phyloP scores from a whole-genome alignment of 2,329 filamentous ascomycete genomes.

The Fusarium pseudocircinatum region DNA sequence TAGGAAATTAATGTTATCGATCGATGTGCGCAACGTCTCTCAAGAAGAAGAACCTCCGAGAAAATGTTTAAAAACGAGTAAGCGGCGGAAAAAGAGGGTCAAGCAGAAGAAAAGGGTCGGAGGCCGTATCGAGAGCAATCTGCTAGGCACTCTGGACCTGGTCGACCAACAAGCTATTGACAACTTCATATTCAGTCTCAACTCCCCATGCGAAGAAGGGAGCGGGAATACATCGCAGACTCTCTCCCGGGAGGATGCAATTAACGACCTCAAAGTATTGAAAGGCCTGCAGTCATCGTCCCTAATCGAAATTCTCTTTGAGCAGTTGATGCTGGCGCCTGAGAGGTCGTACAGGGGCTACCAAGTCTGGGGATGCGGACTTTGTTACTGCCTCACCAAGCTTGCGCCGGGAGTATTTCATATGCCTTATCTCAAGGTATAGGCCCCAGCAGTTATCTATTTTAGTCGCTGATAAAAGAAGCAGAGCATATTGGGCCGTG shows the following conservation, averaged over 20 bases:
- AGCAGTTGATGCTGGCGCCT: slow-evolving; percentile 42
- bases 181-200: slow-evolving; percentile 42
- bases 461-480: slow-evolving; percentile 7
- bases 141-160: slow-evolving; percentile 26
- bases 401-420: slow-evolving; percentile 51
- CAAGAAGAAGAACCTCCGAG: neutral
- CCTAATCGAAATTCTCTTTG: slow-evolving; percentile 36
- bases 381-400: slow-evolving; percentile 37
- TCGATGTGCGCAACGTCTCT: slow-evolving; percentile 34
- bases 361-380: slow-evolving; percentile 19
- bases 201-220: neutral
- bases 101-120: neutral
- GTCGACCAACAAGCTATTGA: slow-evolving; percentile 45
- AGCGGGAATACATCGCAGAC: neutral
- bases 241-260: neutral
- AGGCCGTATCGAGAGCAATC: neutral
- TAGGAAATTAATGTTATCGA: slow-evolving; percentile 37
- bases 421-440: slow-evolving; percentile 49
- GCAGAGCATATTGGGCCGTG: slow-evolving; percentile 43
- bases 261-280: neutral
- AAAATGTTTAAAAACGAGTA: neutral
- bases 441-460: neutral
- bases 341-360: slow-evolving; percentile 37
- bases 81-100: slow-evolving; percentile 19
- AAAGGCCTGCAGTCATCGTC: slow-evolving; percentile 3